Evolutionary conservation across 306 rosid species (phyloP), one percentile per base, ranked within the genome.

Genomic region (Ziziphus jujuba): DNA sequence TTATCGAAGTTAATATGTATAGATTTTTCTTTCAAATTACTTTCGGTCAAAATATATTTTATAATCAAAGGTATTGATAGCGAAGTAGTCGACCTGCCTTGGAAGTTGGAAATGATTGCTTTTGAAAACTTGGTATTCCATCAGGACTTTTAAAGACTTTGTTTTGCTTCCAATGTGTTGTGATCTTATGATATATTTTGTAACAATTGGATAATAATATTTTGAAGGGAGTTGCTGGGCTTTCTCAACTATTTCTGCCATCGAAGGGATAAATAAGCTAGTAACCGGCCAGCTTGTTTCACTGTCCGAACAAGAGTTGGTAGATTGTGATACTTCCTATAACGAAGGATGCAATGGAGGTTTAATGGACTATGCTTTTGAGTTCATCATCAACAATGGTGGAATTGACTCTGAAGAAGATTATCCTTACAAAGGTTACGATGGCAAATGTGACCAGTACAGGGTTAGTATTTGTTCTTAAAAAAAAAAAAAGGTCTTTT

Each of bases 201-300:
- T 77, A 21, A 71, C 67, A 7, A 1, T 49, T 24, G 15, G 45
- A 40, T 8, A 23, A 49, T 44, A 9, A 19, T 68, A n/a, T 20
- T 6, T 8, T 77, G 79, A 65, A 92, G 98, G 92, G 85, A 84
- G 98, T 64, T 89, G 95, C 84, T 89, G 98, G 98, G 96, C 98
- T 28, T 92, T 89, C 82, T 79, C 98, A 36, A 76, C 95, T 8
- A 34, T 87, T 31, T 51, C 80, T 38, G 79, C 98, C 0, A 95
- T 92, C 21, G 98, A 92, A 83, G 96, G 95, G 24, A 79, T 92
- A 63, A 92, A 89, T 54, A 72, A 89, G 88, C 78, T 89, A 44
- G 92, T 87, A n/a, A 87, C 98, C 0, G 96, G 91, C 0, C 83
- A 86, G 34, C 81, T 92, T 55, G 36, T 88, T 73, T 76, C 92